Conservation (phyloP, 106 monocot species). For the Apostasia ramifera region DNA sequence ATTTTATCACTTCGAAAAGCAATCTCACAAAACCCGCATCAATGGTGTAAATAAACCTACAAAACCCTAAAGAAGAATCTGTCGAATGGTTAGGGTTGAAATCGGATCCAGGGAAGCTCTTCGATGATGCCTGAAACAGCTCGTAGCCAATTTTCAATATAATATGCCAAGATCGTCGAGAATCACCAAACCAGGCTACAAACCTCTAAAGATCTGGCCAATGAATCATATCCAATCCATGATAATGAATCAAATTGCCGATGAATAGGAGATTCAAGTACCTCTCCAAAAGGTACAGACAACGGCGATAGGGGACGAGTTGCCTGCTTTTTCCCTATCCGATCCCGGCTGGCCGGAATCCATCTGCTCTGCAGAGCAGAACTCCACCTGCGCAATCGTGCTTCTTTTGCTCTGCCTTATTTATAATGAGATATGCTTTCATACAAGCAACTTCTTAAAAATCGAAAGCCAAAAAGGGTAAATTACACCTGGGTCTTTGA, state of each 20-base stretch:
- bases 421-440: no score
- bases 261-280: constrained; percentile 1
- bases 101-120: not conserved
- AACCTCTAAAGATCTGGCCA: not conserved
- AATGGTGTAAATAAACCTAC: not conserved
- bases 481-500: no score
- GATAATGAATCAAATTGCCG: not conserved
- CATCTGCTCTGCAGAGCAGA: constrained; percentile 15
- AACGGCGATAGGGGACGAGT: constrained; percentile 72
- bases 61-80: not conserved
- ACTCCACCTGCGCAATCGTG: not conserved
- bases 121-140: not conserved
- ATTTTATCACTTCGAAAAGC: not conserved
- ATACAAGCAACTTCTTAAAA: no score
- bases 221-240: no score
- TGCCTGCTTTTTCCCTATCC: constrained; percentile 48
- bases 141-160: not conserved
- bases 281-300: constrained; percentile 95
- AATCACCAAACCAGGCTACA: not conserved
- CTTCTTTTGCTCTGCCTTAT: not conserved
- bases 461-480: no score
- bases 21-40: not conserved
- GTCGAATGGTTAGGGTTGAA: not conserved
- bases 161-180: not conserved
- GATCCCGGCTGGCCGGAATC: constrained; percentile 30